phyloP scores from a whole-genome alignment of 352 stramenopile genomes.

The Saprolegnia parasitica region DNA sequence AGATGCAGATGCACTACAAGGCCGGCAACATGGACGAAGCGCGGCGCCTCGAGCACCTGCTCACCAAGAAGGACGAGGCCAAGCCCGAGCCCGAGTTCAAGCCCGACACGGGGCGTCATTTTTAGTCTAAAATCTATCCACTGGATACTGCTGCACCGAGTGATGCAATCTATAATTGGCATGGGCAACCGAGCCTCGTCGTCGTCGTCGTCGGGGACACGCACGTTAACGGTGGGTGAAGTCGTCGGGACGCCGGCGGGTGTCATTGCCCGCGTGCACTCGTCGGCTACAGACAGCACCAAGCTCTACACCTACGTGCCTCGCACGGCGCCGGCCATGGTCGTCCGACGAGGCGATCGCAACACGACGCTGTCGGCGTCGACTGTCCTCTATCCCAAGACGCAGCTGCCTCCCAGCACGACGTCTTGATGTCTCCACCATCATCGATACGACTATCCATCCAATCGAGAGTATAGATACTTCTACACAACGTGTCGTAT shows the following conservation, averaged over 20 bases:
- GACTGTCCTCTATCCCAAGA: no score
- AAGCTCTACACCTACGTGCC: no score
- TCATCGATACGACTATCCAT: no score
- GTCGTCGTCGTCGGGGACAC: background rate
- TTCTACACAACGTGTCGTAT: no score
- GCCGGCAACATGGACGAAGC: constrained; percentile 80
- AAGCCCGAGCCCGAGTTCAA: background rate
- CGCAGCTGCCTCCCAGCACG: no score
- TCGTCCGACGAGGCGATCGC: no score
- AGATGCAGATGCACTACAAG: constrained; percentile 91
- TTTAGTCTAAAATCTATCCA: background rate
- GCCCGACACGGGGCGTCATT: background rate
- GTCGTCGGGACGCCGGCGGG: background rate
- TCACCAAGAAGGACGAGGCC: constrained; percentile 41
- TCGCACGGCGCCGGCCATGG: no score
- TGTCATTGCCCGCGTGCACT: background rate
- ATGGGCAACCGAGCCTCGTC: background rate
- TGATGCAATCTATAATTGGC: background rate
- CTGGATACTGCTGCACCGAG: background rate
- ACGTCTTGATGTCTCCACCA: no score
- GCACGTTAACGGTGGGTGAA: background rate
- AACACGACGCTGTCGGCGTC: no score
- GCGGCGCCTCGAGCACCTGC: constrained; percentile 59
- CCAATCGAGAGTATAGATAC: no score
- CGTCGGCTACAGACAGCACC: background rate